These are phyloP conservation scores for Ustilago loliicola DNA, from an alignment of 1,284 basidiomycete species.

Conservation along the genomic window DNA sequence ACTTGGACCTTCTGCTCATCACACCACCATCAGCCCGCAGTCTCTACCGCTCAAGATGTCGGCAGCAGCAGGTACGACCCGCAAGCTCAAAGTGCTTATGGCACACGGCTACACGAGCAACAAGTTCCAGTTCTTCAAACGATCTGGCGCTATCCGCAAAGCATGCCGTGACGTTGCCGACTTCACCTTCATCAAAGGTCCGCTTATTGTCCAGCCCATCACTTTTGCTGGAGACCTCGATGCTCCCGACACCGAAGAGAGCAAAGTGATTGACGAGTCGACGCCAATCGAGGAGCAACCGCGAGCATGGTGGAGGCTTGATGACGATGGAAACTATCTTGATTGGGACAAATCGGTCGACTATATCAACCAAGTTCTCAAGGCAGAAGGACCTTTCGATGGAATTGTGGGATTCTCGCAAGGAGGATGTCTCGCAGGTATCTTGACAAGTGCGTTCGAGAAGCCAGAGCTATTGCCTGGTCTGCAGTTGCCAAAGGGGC, in stretches of 20 bases:
- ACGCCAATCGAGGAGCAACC: constrained; percentile 68
- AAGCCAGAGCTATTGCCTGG: constrained; percentile 56
- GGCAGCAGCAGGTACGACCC: constrained; percentile 27
- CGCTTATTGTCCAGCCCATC: constrained; percentile 64
- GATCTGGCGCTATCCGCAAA: constrained; percentile 64
- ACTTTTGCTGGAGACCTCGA: constrained; percentile 57
- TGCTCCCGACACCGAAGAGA: constrained; percentile 55
- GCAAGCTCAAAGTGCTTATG: constrained; percentile 63
- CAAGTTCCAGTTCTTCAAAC: constrained; percentile 55
- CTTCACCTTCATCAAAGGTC: constrained; percentile 65
- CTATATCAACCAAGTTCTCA: constrained; percentile 56
- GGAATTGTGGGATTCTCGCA: constrained; percentile 68
- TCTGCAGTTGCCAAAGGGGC: constrained; percentile 39
- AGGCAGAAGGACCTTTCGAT: constrained; percentile 66
- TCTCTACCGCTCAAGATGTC: constrained; percentile 15
- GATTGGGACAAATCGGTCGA: constrained; percentile 60
- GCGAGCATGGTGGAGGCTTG: constrained; percentile 66
- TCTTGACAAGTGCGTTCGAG: constrained; percentile 65
- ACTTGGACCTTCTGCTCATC: neutral
- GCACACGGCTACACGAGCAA: constrained; percentile 69
- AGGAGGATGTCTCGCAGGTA: constrained; percentile 59
- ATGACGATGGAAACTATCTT: constrained; percentile 57
- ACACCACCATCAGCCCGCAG: neutral
- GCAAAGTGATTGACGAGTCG: constrained; percentile 49
- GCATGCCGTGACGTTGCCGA: constrained; percentile 66